phyloP scores from a whole-genome alignment of 768 basidiomycete species.

The Boletus vermiculosoides region DNA sequence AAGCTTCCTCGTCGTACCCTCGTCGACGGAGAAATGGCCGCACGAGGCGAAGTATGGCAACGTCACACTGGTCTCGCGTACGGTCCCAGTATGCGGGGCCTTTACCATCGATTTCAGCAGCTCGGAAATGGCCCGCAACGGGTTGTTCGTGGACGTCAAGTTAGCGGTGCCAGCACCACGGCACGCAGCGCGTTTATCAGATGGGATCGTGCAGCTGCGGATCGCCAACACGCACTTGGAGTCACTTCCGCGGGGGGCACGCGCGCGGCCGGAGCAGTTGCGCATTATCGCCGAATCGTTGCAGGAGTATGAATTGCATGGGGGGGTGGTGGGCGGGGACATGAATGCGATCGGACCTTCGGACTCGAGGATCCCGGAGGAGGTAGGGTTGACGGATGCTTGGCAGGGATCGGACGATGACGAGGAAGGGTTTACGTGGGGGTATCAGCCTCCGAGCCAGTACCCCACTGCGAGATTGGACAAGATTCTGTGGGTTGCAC shows the following conservation, averaged over 20 bases:
- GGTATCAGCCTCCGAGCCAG: constrained; percentile 50
- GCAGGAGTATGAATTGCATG: constrained; percentile 44
- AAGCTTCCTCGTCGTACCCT: constrained; percentile 59
- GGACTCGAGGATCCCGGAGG: constrained; percentile 43
- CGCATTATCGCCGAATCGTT: constrained; percentile 50
- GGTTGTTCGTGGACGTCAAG: constrained; percentile 56
- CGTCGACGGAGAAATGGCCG: constrained; percentile 55
- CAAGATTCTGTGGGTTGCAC: constrained; percentile 58
- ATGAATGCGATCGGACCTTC: constrained; percentile 62
- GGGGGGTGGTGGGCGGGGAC: constrained; percentile 67
- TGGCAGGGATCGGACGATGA: constrained; percentile 49
- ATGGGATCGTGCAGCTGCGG: constrained; percentile 48
- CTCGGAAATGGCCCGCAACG: constrained; percentile 53
- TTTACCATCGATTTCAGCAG: constrained; percentile 52
- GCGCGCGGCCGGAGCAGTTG: constrained; percentile 50
- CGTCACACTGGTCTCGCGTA: constrained; percentile 65
- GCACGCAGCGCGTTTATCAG: constrained; percentile 31
- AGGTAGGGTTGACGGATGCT: constrained; percentile 56
- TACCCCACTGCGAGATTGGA: constrained; percentile 60
- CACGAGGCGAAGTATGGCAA: constrained; percentile 53
- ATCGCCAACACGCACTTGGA: constrained; percentile 77
- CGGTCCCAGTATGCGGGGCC: constrained; percentile 47
- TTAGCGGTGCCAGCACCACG: constrained; percentile 38
- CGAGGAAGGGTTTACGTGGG: constrained; percentile 62
- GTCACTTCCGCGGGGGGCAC: constrained; percentile 49